Base-by-base conservation (phyloP, 371 early-diverging fungal genomes). In the Mucor piriformis region DNA sequence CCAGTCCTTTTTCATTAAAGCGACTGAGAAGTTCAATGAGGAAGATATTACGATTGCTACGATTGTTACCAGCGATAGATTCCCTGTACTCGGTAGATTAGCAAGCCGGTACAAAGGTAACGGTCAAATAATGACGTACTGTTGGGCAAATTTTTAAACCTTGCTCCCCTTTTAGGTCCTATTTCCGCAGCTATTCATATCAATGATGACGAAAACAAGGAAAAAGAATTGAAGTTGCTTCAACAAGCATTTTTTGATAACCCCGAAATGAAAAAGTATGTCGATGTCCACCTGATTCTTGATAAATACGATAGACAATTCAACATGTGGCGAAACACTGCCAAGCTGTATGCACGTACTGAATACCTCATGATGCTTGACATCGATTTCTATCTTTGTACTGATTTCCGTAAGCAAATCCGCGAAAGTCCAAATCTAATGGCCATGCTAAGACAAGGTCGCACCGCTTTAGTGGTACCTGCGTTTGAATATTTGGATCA, bases 261-360 rank as follows among this genome's bases (percentile, higher is more conserved):
- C 53, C 79, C 80, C 24, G 74, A 77, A 27, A 79, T 88, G 77
- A 66, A 72, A 43, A 61, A 72, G n/a, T 83, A 76, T 61, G 86
- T 87, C 8, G 88, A 88, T 64, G 63, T 85, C 10, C 88, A 88
- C 63, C 63, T 88, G 20, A 74, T 88, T n/a, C 56, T 83, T 2
- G 88, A 88, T 63, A 74, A 67, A 38, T 88, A 77, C 63, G 83
- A 85, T 37, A 74, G 88, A 23, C 87, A 88, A 61, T 88, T 88
- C 69, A 88, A 88, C 51, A 77, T 84, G 82, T 88, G 88, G 88
- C 74, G 88, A 24, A 88, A 88, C 43, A 76, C 83, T 8, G 88
- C 88, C 38, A 76, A 84, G 44, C 70, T 88, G 50, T 88, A 86
- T 73, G 81, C 87, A 3, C 81, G 85, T 6, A 82, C 88, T 25